Conservation (phyloP, 106 monocot species). For the Phalaenopsis equestris region DNA sequence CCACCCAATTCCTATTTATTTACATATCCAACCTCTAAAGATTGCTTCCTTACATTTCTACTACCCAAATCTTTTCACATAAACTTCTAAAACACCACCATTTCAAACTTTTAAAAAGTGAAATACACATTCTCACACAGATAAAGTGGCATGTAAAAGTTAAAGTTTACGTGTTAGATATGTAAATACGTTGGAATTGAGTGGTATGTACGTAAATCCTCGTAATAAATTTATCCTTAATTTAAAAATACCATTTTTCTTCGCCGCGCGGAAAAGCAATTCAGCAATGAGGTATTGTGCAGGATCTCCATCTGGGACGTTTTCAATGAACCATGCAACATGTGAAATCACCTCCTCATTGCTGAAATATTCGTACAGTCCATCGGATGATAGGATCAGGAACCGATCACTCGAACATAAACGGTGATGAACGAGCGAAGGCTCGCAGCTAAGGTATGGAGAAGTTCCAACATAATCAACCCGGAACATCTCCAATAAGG, state of each 20-base stretch:
- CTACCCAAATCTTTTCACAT: neutral
- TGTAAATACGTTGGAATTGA: too few relatives aligned
- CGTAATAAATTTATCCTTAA: neutral
- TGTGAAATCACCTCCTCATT: conserved; percentile 94
- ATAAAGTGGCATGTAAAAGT: neutral
- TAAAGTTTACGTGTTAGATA: neutral
- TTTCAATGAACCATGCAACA: conserved; percentile 91
- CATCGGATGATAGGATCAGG: conserved; percentile 84
- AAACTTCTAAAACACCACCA: neutral
- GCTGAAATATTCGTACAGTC: conserved; percentile 95
- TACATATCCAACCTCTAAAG: too few relatives aligned
- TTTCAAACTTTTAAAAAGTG: neutral
- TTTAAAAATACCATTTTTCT: conserved; percentile 57
- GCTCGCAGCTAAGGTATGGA: conserved; percentile 81
- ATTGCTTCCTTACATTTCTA: too few relatives aligned
- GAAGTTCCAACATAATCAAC: conserved; percentile 70
- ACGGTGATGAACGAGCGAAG: conserved; percentile 72
- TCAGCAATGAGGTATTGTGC: conserved; percentile 92
- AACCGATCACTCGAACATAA: conserved; percentile 68
- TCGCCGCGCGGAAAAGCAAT: conserved; percentile 82
- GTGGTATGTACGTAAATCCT: too few relatives aligned
- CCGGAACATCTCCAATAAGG: conserved; percentile 86
- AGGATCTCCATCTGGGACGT: conserved; percentile 84
- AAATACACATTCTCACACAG: neutral
- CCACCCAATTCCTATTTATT: too few relatives aligned